Percentiles rank a stretch among this genome's conserved stretches.
phyloP scores from a whole-genome alignment of 441 rosid genomes.

The Populus hybrid region DNA sequence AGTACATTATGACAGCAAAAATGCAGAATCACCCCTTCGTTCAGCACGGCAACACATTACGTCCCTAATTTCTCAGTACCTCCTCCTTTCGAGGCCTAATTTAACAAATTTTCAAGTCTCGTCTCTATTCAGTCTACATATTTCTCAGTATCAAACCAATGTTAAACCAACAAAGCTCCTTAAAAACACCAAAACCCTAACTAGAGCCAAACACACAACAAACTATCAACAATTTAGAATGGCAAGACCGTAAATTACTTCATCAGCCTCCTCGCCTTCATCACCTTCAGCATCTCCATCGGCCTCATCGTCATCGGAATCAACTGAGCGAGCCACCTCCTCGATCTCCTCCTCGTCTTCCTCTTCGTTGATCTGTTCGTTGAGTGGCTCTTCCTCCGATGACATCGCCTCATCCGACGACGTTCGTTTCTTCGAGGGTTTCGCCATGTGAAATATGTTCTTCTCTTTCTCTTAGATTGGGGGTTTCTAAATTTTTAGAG shows the following conservation, averaged over 20 bases:
- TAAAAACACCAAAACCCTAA: constrained; percentile 1
- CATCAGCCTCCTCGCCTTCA: constrained; percentile 52
- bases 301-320: constrained; percentile 55
- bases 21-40: background rate
- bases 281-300: constrained; percentile 38
- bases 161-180: background rate
- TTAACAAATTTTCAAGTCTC: background rate
- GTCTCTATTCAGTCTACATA: background rate
- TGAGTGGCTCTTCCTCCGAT: constrained; percentile 58
- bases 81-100: background rate
- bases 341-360: constrained; percentile 93
- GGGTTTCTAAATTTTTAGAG: constrained; percentile 27
- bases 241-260: constrained; percentile 27
- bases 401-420: constrained; percentile 71
- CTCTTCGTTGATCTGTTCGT: constrained; percentile 72
- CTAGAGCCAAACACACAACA: background rate
- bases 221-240: background rate
- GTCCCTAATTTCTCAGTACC: too few species aligned
- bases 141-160: background rate
- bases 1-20: background rate
- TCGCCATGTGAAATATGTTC: constrained; percentile 44
- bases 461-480: constrained; percentile 29
- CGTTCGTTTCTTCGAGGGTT: constrained; percentile 46
- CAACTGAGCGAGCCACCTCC: constrained; percentile 88
- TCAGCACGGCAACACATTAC: background rate